These are phyloP conservation scores for Mucor circinelloides DNA, from an alignment of 371 early-diverging fungal species.

Conservation along the genomic window DNA sequence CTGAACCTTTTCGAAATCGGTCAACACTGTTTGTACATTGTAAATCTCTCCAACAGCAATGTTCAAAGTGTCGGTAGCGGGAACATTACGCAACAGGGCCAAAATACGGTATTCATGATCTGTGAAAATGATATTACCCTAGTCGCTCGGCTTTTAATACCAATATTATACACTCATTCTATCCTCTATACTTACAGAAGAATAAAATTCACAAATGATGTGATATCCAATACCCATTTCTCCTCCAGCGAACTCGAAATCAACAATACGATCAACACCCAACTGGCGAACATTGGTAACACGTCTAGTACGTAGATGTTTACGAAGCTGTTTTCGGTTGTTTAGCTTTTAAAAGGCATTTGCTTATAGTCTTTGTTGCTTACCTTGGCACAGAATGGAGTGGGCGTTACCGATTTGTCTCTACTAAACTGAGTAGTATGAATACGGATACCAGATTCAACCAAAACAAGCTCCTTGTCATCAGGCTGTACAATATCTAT, in stretches of 20 bases:
- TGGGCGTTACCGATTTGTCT: constrained; percentile 87
- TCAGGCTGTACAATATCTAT: constrained; percentile 62
- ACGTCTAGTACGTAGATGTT: constrained; percentile 85
- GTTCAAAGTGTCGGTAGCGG: constrained; percentile 68
- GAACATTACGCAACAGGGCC: constrained; percentile 85
- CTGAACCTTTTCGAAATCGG: constrained; percentile 66
- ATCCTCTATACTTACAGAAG: constrained; percentile 58
- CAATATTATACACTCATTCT: not conserved
- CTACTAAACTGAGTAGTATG: constrained; percentile 90
- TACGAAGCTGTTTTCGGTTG: constrained; percentile 69
- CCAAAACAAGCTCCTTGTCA: constrained; percentile 83
- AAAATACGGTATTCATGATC: constrained; percentile 87
- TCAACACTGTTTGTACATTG: constrained; percentile 51
- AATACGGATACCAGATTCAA: constrained; percentile 93
- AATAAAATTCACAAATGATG: constrained; percentile 94
- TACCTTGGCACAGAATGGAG: constrained; percentile 86
- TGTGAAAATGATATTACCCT: constrained; percentile 95
- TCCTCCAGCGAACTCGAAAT: constrained; percentile 86
- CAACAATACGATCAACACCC: constrained; percentile 92
- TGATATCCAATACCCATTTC: constrained; percentile 77
- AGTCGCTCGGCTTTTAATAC: not conserved
- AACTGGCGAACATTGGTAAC: constrained; percentile 83
- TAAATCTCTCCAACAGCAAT: constrained; percentile 87
- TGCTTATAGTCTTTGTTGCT: not conserved
- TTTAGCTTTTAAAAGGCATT: not conserved